Percentiles rank a stretch among this genome's conserved stretches.
phyloP scores from a whole-genome alignment of 2,329 filamentous ascomycete species.

The Rutstroemia sp. region DNA sequence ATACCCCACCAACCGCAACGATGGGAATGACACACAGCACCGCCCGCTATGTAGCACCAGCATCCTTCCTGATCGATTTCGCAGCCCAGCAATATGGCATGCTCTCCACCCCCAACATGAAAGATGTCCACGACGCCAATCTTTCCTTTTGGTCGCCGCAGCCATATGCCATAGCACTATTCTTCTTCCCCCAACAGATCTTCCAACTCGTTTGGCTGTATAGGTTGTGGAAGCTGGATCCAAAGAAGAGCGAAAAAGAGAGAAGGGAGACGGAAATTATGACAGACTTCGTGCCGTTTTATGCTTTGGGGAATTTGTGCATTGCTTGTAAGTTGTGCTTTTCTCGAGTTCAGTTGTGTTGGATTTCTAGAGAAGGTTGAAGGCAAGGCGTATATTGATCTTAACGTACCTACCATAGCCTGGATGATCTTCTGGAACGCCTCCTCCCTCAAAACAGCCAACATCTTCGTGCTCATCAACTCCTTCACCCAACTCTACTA shows the following conservation, averaged over 20 bases:
- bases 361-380: background rate
- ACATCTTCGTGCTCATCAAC: constrained; percentile 50
- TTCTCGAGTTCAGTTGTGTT: background rate
- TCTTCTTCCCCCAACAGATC: constrained; percentile 55
- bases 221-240: constrained; percentile 42
- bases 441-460: constrained; percentile 39
- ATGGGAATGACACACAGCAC: constrained; percentile 49
- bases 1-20: background rate
- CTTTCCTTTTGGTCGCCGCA: constrained; percentile 52
- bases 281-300: constrained; percentile 47
- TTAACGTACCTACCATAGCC: constrained; percentile 24
- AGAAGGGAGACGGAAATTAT: constrained; percentile 40
- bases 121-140: constrained; percentile 50
- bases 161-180: constrained; percentile 50
- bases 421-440: constrained; percentile 59
- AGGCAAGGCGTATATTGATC: background rate
- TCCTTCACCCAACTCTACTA: constrained; percentile 48
- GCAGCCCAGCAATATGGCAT: constrained; percentile 53
- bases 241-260: constrained; percentile 31
- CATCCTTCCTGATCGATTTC: constrained; percentile 49
- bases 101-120: constrained; percentile 49
- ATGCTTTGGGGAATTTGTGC: constrained; percentile 48
- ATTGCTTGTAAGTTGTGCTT: constrained; percentile 41
- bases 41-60: constrained; percentile 45
- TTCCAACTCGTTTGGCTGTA: constrained; percentile 52